Evolutionary conservation across 2,329 filamentous ascomycete genomes (phyloP).

Genomic region (Ceratocystis lukuohia): DNA sequence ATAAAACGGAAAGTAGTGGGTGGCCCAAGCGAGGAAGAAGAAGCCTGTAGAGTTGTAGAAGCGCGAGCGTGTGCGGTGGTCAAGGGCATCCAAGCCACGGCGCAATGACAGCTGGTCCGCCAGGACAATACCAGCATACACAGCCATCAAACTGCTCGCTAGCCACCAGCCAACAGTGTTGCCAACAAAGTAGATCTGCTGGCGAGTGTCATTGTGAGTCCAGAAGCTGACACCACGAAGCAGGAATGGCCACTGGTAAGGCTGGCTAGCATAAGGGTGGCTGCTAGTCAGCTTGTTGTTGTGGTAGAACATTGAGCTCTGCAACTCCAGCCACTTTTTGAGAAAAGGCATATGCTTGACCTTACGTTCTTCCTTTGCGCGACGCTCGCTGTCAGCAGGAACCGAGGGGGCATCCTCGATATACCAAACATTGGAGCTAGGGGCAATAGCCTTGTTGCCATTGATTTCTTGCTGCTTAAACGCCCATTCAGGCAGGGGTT

Average conservation of each 20-base stretch:
- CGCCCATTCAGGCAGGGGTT: constrained; percentile 90
- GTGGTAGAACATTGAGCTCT: constrained; percentile 98
- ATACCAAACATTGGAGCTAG: constrained; percentile 87
- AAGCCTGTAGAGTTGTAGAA: constrained; percentile 98
- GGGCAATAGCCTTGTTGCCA: constrained; percentile 87
- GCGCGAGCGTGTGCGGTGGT: constrained; percentile 84
- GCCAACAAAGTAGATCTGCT: constrained; percentile 97
- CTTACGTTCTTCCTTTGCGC: constrained; percentile 61
- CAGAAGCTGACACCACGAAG: constrained; percentile 97
- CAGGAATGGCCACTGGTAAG: constrained; percentile 96
- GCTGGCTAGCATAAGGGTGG: constrained; percentile 88
- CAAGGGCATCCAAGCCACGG: constrained; percentile 83
- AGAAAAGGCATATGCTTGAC: constrained; percentile 79
- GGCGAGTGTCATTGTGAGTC: constrained; percentile 87
- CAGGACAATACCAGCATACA: constrained; percentile 80
- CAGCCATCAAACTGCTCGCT: constrained; percentile 77
- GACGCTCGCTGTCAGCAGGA: constrained; percentile 55
- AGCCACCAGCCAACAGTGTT: constrained; percentile 98
- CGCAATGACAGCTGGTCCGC: constrained; percentile 90
- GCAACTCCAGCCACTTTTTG: constrained; percentile 88
- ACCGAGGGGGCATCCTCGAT: constrained; percentile 83
- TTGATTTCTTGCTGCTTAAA: constrained; percentile 98
- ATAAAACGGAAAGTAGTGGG: constrained; percentile 94
- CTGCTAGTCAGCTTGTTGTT: constrained; percentile 96
- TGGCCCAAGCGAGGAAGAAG: constrained; percentile 96